phyloP scores from a whole-genome alignment of 2,329 filamentous ascomycete genomes.

The Fusarium austroafricanum region DNA sequence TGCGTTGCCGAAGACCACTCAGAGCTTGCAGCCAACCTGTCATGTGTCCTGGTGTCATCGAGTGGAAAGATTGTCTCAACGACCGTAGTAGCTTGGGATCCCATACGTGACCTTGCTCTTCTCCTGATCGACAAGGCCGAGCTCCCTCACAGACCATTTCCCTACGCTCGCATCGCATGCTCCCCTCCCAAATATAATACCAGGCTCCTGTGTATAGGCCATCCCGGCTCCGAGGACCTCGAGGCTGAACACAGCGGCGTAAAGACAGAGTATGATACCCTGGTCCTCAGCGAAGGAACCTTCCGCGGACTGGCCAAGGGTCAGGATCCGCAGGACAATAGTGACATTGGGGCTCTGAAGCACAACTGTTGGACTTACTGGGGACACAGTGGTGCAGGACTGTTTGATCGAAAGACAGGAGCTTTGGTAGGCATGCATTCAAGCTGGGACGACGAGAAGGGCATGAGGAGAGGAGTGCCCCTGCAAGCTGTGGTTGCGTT shows the following conservation, averaged over 20 bases:
- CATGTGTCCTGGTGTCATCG: slow-evolving; percentile 58
- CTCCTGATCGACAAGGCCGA: slow-evolving; percentile 53
- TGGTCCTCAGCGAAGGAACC: slow-evolving; percentile 58
- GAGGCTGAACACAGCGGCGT: slow-evolving; percentile 52
- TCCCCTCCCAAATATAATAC: slow-evolving; percentile 32
- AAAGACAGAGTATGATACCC: slow-evolving; percentile 58
- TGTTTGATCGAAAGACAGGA: slow-evolving; percentile 55
- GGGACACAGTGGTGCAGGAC: slow-evolving; percentile 65
- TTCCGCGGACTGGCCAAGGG: slow-evolving; percentile 54
- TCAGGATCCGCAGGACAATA: slow-evolving; percentile 61
- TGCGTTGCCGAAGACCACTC: slow-evolving; percentile 58
- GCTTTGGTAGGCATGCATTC: slow-evolving; percentile 63
- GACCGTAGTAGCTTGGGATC: slow-evolving; percentile 56
- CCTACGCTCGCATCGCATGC: slow-evolving; percentile 30
- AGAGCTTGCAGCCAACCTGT: slow-evolving; percentile 46
- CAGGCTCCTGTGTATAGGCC: slow-evolving; percentile 50
- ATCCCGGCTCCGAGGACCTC: slow-evolving; percentile 56
- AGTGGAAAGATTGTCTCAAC: slow-evolving; percentile 55
- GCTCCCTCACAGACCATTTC: slow-evolving; percentile 33
- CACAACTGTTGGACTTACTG: slow-evolving; percentile 69
- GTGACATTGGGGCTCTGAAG: slow-evolving; percentile 62
- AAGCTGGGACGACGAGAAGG: slow-evolving; percentile 64
- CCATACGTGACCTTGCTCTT: slow-evolving; percentile 58
- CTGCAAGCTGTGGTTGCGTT: slow-evolving; percentile 59
- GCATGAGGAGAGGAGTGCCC: slow-evolving; percentile 62